A percentile compares a stretch with the other conserved stretches of the same genome.
Evolutionary conservation across 257 asterid genomes (phyloP).

Genomic region (Nicotiana undulata): DNA sequence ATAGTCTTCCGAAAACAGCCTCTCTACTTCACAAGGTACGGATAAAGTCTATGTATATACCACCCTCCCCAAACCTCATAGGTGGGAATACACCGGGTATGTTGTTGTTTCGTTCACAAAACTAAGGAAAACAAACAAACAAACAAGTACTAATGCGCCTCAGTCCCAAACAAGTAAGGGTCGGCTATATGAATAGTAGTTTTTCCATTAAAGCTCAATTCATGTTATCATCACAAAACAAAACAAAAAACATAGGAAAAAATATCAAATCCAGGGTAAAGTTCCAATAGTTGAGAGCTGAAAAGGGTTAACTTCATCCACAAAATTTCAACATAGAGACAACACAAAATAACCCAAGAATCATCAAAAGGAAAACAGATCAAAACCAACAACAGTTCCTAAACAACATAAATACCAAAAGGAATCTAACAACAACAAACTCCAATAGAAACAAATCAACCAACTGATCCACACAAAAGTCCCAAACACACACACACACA

Average conservation of each 20-base stretch:
- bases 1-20: too few species aligned
- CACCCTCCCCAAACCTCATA: too few species aligned
- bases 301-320: background rate
- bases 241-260: background rate
- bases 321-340: conserved; percentile 1
- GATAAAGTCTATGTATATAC: too few species aligned
- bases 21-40: too few species aligned
- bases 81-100: too few species aligned
- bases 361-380: background rate
- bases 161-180: too few species aligned
- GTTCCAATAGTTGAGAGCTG: background rate
- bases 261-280: background rate
- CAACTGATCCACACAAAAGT: background rate
- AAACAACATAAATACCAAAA: background rate
- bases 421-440: background rate
- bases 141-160: too few species aligned
- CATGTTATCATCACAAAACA: background rate
- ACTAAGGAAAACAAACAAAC: background rate
- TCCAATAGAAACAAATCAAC: background rate
- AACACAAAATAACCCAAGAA: conserved; percentile 16
- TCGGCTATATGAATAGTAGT: too few species aligned
- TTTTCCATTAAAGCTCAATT: too few species aligned
- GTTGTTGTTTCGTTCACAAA: background rate
- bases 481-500: background rate
- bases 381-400: background rate